A percentile compares a stretch with the other conserved stretches of the same genome.
phyloP scores from a whole-genome alignment of 2,329 filamentous ascomycete species.

The Parastagonospora avenae region DNA sequence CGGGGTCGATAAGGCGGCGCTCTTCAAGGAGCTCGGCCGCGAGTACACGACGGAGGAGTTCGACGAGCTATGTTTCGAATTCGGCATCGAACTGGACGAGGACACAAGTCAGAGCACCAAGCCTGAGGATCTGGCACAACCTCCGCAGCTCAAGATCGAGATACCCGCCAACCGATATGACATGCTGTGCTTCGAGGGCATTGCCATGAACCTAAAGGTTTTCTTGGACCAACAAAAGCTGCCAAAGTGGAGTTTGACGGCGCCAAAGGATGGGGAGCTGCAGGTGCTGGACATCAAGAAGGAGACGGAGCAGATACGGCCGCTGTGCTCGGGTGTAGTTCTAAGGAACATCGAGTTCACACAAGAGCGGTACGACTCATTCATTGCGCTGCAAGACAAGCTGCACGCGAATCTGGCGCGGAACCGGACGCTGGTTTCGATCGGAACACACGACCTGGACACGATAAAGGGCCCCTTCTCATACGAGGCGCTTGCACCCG shows the following conservation, averaged over 20 bases:
- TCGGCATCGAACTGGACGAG: slow-evolving; percentile 96
- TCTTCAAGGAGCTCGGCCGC: slow-evolving; percentile 89
- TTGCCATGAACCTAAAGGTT: slow-evolving; percentile 93
- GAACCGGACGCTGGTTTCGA: slow-evolving; percentile 91
- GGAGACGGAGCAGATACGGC: slow-evolving; percentile 77
- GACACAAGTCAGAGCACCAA: slow-evolving; percentile 57
- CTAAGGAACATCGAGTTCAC: slow-evolving; percentile 91
- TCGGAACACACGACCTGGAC: slow-evolving; percentile 95
- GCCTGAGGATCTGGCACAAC: slow-evolving; percentile 65
- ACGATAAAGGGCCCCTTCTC: slow-evolving; percentile 94
- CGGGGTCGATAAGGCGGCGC: slow-evolving; percentile 90
- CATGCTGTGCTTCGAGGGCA: slow-evolving; percentile 97
- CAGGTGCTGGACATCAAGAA: slow-evolving; percentile 81
- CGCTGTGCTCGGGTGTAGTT: slow-evolving; percentile 87
- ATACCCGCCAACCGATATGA: slow-evolving; percentile 94
- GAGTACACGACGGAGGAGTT: slow-evolving; percentile 94
- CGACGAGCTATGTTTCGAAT: slow-evolving; percentile 97
- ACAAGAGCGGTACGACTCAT: slow-evolving; percentile 89
- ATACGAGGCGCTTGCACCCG: slow-evolving; percentile 90
- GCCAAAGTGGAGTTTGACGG: slow-evolving; percentile 78
- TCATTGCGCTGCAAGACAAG: slow-evolving; percentile 98
- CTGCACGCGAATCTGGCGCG: slow-evolving; percentile 94
- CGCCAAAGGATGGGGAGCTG: slow-evolving; percentile 73
- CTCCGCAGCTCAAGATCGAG: slow-evolving; percentile 95
- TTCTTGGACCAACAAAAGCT: slow-evolving; percentile 78